Conservation (phyloP, 371 early-diverging fungal species). For the Apophysomyces ossiformis region DNA sequence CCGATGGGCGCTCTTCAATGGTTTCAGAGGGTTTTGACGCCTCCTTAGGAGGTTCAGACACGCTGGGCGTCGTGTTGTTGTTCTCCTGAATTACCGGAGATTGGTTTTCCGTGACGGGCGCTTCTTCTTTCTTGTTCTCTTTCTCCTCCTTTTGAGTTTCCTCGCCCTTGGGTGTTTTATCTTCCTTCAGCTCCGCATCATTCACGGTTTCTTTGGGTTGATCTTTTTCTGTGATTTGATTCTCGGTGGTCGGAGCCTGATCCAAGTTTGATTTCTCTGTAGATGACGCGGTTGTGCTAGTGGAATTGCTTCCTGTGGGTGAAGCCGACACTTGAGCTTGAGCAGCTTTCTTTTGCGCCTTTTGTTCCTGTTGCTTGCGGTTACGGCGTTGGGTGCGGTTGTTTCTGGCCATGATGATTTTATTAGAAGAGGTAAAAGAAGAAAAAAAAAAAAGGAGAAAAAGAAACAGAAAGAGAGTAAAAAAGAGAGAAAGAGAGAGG, state of each 20-base stretch:
- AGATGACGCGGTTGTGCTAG: constrained; percentile 16
- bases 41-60: constrained; percentile 8
- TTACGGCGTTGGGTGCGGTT: constrained; percentile 9
- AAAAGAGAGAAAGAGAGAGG: background rate
- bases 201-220: background rate
- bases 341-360: constrained; percentile 16
- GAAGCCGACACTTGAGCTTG: constrained; percentile 4
- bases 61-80: background rate
- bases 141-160: constrained; percentile 11
- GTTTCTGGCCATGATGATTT: constrained; percentile 11
- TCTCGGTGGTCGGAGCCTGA: background rate
- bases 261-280: constrained; percentile 5
- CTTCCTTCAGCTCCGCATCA: background rate
- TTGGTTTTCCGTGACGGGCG: constrained; percentile 6
- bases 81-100: constrained; percentile 10
- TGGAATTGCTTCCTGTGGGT: constrained; percentile 2
- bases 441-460: constrained; percentile 11
- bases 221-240: background rate
- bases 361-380: constrained; percentile 9
- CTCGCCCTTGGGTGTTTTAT: constrained; percentile 18
- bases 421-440: constrained; percentile 5
- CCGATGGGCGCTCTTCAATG: constrained; percentile 3
- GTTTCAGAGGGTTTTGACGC: background rate
- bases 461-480: background rate
- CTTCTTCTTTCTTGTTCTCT: background rate